Conservation (phyloP, 306 rosid species). For the Trifolium pratense region DNA sequence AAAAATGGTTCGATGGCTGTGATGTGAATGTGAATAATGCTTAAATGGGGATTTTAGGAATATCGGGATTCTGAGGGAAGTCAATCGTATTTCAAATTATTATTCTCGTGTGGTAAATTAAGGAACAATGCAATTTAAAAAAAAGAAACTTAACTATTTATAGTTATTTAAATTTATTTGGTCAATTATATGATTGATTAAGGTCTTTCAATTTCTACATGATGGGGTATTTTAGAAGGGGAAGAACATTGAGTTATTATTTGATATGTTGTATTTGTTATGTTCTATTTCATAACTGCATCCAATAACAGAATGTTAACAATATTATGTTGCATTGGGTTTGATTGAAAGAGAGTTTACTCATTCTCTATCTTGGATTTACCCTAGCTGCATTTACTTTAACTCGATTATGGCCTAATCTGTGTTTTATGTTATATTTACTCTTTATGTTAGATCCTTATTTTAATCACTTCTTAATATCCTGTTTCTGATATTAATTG, state of each 20-base stretch:
- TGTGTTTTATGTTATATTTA: conserved; percentile 14
- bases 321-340: no score
- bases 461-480: not conserved
- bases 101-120: conserved; percentile 45
- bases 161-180: not conserved
- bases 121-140: not conserved
- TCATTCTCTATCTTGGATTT: no score
- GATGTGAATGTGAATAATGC: no score
- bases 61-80: conserved; percentile 56
- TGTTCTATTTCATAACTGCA: not conserved
- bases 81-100: conserved; percentile 40
- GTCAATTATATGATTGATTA: not conserved
- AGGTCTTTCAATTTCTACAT: not conserved
- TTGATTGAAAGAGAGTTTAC: no score
- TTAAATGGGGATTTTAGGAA: conserved; percentile 35
- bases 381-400: not conserved
- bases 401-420: not conserved
- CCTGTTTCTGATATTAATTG: conserved; percentile 11
- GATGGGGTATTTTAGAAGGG: no score
- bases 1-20: conserved; percentile 61
- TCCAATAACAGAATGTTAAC: not conserved
- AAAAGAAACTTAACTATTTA: not conserved
- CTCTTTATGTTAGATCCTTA: not conserved
- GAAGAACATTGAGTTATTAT: no score
- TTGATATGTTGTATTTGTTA: conserved; percentile 8